These are phyloP conservation scores for Aspergillus leporis DNA, from an alignment of 495 filamentous ascomycete species.

Conservation along the genomic window DNA sequence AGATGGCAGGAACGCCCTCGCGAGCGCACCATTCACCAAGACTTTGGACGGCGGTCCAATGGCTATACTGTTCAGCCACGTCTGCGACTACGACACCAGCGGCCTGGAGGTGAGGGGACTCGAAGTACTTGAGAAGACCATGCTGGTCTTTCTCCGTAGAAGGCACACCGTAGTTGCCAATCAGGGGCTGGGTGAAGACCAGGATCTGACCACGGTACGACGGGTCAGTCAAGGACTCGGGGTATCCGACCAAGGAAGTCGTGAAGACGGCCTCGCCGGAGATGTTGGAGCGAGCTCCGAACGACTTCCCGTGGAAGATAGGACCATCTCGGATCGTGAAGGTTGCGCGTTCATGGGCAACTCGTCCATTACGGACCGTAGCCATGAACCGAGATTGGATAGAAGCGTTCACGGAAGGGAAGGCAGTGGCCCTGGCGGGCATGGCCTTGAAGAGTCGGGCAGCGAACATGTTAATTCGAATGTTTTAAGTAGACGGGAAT, in stretches of 20 bases:
- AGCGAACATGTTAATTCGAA: slow-evolving; percentile 62
- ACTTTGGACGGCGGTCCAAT: slow-evolving; percentile 97
- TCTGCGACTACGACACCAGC: slow-evolving; percentile 94
- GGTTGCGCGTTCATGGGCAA: slow-evolving; percentile 76
- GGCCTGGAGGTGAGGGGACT: slow-evolving; percentile 95
- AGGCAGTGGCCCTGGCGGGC: slow-evolving; percentile 53
- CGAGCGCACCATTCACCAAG: slow-evolving; percentile 91
- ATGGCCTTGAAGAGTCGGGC: slow-evolving; percentile 59
- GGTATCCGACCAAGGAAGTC: slow-evolving; percentile 90
- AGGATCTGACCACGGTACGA: slow-evolving; percentile 98
- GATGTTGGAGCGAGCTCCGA: slow-evolving; percentile 87
- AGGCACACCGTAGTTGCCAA: slow-evolving; percentile 97
- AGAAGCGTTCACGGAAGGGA: slow-evolving; percentile 49
- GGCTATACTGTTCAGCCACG: slow-evolving; percentile 88
- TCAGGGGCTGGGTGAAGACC: slow-evolving; percentile 97
- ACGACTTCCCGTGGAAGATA: slow-evolving; percentile 90
- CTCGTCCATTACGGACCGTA: slow-evolving; percentile 64
- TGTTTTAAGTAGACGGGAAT: slow-evolving; percentile 2
- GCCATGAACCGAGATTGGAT: slow-evolving; percentile 64
- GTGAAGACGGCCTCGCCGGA: slow-evolving; percentile 95
- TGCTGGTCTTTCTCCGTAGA: slow-evolving; percentile 72
- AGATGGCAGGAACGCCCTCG: slow-evolving; percentile 94
- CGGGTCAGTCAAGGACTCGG: slow-evolving; percentile 97
- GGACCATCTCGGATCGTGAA: slow-evolving; percentile 95
- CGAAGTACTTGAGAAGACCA: slow-evolving; percentile 87